Evolutionary conservation across 2,329 filamentous ascomycete species (phyloP), one percentile per base, ranked within the genome.

Genomic region (Seiridium unicorne): DNA sequence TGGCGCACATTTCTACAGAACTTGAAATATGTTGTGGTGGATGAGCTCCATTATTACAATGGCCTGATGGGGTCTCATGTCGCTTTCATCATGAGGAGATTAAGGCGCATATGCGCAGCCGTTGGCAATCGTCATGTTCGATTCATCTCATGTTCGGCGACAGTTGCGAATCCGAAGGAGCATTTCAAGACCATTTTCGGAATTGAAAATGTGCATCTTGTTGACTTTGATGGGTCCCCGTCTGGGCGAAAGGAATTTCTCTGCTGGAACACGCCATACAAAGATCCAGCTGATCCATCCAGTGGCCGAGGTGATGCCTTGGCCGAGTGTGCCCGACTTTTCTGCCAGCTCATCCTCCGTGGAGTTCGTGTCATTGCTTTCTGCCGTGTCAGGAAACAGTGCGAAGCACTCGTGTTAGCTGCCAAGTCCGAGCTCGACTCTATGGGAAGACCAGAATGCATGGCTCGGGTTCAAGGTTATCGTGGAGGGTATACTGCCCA

Each of bases 121-220:
- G 81, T 98, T 8, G 95, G 95, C 13, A 99, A 99, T 70, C 81
- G 85, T 8, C 84, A 87, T 64, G 86, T 98, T 63, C 93, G 88
- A 66, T 99, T 99, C 68, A 90, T 99, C 40, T 97, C 93, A 1
- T 99, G 95, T 73, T 99, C 95, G 53, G 95, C 95, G 3, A 99
- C 95, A 0, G 93, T 99, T 5, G 91, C 93, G 1, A 98, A 99
- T 69, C 95, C 95, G 0, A 82, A 90, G 65, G 84, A 92, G 68
- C 95, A 99, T 72, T 98, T 99, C 84, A 89, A 88, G 73, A 92
- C 92, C 0, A 90, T 99, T n/a, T 97, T 98, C 66, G 94, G 94
- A 0, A 84, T 97, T 5, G 85, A 93, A 0, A 81, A 93, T 64
- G 91, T 97, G 11, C 86, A 83, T 60, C 75, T 98, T 49, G 89